Evolutionary conservation across 345 rosid species (phyloP).

Genomic region (Excoecaria cochinchinensis): DNA sequence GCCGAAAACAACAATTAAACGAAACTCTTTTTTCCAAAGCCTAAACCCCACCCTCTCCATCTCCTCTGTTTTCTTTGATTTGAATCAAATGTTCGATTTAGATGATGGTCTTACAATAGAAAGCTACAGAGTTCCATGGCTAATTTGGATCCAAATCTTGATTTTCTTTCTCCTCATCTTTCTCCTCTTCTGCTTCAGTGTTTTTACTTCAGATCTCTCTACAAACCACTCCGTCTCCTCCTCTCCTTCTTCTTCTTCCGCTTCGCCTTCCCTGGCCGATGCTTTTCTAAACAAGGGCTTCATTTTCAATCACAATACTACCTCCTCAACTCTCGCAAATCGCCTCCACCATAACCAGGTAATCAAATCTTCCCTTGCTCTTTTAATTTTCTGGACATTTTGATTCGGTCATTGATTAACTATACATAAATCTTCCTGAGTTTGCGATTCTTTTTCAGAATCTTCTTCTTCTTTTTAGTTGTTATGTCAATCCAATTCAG

Average conservation of each 20-base stretch:
- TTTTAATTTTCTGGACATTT: background rate
- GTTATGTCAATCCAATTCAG: background rate
- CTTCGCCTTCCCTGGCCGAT: background rate
- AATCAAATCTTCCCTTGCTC: no score
- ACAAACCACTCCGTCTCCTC: constrained; percentile 15
- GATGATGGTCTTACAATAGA: constrained; percentile 57
- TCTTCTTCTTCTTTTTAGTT: background rate
- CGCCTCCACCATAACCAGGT: constrained; percentile 37
- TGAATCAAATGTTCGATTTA: constrained; percentile 41
- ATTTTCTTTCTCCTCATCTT: constrained; percentile 62
- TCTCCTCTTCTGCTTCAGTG: constrained; percentile 52
- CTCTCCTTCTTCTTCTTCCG: constrained; percentile 21
- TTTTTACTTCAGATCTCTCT: constrained; percentile 30
- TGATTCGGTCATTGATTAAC: background rate
- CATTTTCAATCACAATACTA: constrained; percentile 11
- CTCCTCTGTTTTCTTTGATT: background rate
- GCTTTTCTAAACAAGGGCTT: background rate
- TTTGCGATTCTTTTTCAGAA: background rate
- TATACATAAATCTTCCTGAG: no score
- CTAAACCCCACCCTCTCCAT: background rate
- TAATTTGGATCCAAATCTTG: constrained; percentile 74
- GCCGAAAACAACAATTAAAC: background rate
- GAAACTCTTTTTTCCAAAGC: no score
- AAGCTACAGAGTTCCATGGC: constrained; percentile 66
- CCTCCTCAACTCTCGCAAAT: background rate